Base-by-base conservation (phyloP, 2,329 filamentous ascomycete genomes). In the Rhynchosporium agropyri region DNA sequence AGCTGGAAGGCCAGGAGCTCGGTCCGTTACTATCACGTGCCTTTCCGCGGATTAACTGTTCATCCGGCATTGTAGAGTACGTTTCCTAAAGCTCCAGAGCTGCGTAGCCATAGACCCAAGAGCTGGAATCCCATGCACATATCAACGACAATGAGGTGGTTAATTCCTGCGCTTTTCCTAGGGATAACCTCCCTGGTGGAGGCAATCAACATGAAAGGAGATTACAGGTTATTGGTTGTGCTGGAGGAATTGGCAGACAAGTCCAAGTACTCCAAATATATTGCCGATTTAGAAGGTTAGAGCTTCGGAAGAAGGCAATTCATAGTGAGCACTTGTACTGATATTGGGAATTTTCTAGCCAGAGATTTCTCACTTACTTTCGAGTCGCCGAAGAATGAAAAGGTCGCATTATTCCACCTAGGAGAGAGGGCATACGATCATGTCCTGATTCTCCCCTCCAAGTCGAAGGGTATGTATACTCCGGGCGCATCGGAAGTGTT, bases 361-460 rank as follows among this genome's bases (percentile, higher is more conserved):
- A 87, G 95, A 75, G 94, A 93, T 68, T 98, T 90, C 77, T 81
- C 89, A 65, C 81, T 97, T 70, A 84, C 84, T 43, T 93, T 92
- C 75, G 87, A 93, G 76, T 92, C 92, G 7, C 91, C 92, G 65
- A 95, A 95, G 79, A 90, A 86, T 75, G 86, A 92, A 59, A 81
- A 83, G 57, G 79, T 98, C 71, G 83, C 85, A 58, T 83, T 99
- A 69, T 96, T 97, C 80, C 83, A 86, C 74, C 87, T 95, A 67
- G 95, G 94, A 74, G 91, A 95, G 79, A 87, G 90, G 76, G 87
- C 85, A 67, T 98, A 93, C 78, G 94, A 98, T 79, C 94, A 99
- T 78, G 80, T 98, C 68, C 78, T 98, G 68, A 83, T 99, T 70
- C 86, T 98, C 68, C 95, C 95, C 58, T 87, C 89, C 64, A 96